Conservation (phyloP, 495 filamentous ascomycete species). For the Tetracladium setigerum region DNA sequence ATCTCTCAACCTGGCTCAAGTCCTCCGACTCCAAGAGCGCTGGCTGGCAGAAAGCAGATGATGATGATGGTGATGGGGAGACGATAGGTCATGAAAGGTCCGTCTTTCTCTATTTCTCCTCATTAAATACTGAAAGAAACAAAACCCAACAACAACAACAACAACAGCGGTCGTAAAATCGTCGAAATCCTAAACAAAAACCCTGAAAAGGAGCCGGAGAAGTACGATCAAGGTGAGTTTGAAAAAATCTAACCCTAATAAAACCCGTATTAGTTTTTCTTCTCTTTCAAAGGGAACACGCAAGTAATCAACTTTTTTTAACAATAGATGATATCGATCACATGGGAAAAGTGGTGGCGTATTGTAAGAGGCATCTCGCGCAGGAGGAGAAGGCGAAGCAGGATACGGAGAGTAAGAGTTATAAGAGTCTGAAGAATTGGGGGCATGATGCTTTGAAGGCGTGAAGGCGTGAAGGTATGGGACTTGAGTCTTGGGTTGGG, state of each 20-base stretch:
- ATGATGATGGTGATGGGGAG: constrained; percentile 47
- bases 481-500: too few relatives aligned
- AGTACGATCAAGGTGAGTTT: constrained; percentile 36
- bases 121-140: not conserved
- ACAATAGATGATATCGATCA: constrained; percentile 47
- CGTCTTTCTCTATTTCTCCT: not conserved
- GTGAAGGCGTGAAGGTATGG: too few relatives aligned
- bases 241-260: not conserved
- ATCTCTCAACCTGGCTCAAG: constrained; percentile 55
- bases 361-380: constrained; percentile 57
- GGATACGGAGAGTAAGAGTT: constrained; percentile 46
- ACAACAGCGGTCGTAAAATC: constrained; percentile 50
- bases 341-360: constrained; percentile 58
- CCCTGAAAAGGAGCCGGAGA: constrained; percentile 42
- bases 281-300: not conserved
- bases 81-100: constrained; percentile 59
- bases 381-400: constrained; percentile 54
- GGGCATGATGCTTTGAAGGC: constrained; percentile 54
- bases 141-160: not conserved
- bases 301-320: too few relatives aligned
- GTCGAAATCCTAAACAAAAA: constrained; percentile 57
- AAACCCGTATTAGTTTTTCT: not conserved
- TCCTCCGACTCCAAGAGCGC: constrained; percentile 43
- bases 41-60: constrained; percentile 42
- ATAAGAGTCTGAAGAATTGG: constrained; percentile 61